Evolutionary conservation across 192 early-diverging fungal genomes (phyloP).

Genomic region (Backusella mclennaniae): DNA sequence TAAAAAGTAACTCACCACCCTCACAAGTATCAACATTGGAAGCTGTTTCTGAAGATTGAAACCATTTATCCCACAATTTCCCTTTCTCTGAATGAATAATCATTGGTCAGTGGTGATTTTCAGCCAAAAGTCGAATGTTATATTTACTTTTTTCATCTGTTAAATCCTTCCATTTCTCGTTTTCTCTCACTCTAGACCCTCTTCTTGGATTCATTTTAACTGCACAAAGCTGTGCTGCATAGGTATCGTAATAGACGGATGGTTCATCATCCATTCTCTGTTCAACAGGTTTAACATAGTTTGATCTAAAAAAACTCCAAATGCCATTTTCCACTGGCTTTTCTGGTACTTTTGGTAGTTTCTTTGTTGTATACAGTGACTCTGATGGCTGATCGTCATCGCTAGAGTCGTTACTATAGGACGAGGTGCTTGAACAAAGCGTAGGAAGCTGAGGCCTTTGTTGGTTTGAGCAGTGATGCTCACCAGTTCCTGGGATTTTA

Average conservation of each 20-base stretch:
- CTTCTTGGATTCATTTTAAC: background rate
- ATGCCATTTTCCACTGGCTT: background rate
- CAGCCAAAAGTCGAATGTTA: background rate
- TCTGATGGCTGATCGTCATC: background rate
- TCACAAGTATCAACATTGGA: background rate
- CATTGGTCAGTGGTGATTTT: background rate
- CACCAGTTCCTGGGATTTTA: constrained; percentile 33
- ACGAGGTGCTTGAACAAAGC: background rate
- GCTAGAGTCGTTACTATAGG: background rate
- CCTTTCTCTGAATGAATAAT: background rate
- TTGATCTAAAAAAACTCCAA: background rate
- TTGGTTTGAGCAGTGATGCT: background rate
- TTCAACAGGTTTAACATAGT: background rate
- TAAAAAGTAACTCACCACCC: background rate
- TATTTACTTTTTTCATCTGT: background rate
- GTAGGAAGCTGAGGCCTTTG: background rate
- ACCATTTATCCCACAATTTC: background rate
- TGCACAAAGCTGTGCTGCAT: background rate
- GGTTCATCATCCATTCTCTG: background rate
- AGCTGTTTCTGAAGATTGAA: background rate
- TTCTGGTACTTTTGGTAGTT: background rate
- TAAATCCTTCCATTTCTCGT: background rate
- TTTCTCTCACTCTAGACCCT: background rate
- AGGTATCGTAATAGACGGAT: background rate
- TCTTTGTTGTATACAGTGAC: background rate